Conservation (phyloP, 345 rosid species). For the Cardamine resedifolia region DNA sequence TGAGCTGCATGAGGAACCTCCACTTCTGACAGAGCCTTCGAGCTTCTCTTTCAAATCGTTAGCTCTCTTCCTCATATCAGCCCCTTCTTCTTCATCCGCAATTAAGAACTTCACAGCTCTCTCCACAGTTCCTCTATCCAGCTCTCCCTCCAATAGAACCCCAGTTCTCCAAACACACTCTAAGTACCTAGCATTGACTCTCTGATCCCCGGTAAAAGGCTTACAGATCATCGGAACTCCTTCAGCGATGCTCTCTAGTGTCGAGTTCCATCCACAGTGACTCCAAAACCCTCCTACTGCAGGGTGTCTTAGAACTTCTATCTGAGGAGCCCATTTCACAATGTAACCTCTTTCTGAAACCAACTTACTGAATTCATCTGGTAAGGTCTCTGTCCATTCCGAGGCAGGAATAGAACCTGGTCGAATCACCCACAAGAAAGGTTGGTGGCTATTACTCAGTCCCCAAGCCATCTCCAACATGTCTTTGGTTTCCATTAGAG, state of each 20-base stretch:
- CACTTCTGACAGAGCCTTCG: slow-evolving; percentile 2
- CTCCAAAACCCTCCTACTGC: slow-evolving; percentile 56
- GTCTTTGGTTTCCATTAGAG: slow-evolving; percentile 30
- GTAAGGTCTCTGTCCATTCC: slow-evolving; percentile 36
- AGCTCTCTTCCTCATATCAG: slow-evolving; percentile 39
- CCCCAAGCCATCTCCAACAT: slow-evolving; percentile 43
- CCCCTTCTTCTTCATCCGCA: slow-evolving; percentile 39
- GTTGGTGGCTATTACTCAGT: slow-evolving; percentile 41
- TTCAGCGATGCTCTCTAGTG: slow-evolving; percentile 47
- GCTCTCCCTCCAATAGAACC: slow-evolving; percentile 34
- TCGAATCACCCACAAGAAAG: slow-evolving; percentile 54
- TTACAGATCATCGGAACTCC: slow-evolving; percentile 55
- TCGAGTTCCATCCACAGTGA: slow-evolving; percentile 58
- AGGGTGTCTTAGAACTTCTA: slow-evolving; percentile 45
- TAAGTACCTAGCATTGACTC: slow-evolving; percentile 41
- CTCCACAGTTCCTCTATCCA: slow-evolving; percentile 37
- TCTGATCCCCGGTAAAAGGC: slow-evolving; percentile 44
- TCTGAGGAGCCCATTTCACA: slow-evolving; percentile 57
- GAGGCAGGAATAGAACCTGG: slow-evolving; percentile 29
- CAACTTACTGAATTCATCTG: slow-evolving; percentile 30
- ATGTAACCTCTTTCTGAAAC: slow-evolving; percentile 41
- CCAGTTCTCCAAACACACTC: slow-evolving; percentile 46
- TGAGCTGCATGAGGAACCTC: slow-evolving; percentile 39
- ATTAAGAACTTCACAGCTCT: slow-evolving; percentile 37
- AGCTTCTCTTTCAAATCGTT: slow-evolving; percentile 31